Base-by-base conservation (phyloP, 768 basidiomycete species). In the Termitomyces heimii region DNA sequence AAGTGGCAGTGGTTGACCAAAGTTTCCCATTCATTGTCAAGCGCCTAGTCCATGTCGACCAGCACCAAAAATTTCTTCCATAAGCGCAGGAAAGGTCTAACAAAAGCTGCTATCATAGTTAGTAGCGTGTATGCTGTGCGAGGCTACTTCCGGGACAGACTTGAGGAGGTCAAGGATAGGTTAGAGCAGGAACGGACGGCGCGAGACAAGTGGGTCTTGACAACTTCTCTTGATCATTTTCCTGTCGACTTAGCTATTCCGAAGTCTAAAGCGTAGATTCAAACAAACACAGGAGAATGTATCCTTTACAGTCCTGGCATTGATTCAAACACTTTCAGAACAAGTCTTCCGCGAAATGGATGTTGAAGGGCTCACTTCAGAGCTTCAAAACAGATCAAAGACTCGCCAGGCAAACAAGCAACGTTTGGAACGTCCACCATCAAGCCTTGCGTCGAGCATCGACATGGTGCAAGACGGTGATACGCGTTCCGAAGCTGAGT, bases 281-380 rank as follows among this genome's bases (percentile, higher is more conserved):
- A 75, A 79, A 34, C 84, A 89, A 60, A 91, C 85, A 26, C 86
- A 89, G 62, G 83, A 90, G 57, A 87, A 94, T 65, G 77, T 82
- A 24, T 82, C 86, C 7, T 95, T 84, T 66, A 92, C 88, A 0
- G 75, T 88, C 48, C 82, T 88, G 66, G 84, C 87, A 0, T 76
- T 88, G 40, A 69, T 91, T 18, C 85, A 86, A 2, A 85, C 85
- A 1, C 77, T 92, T 18, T 78, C 82, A 6, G 72, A 79, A 14
- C 83, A 86, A 59, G 76, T 93, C 13, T 70, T 88, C n/a, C 73
- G 77, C 24, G 82, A 81, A 31, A 87, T 93, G 82, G 84, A 93
- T 60, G 87, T 93, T 18, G 91, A 93, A 61, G 74, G 74, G 0
- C 70, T 90, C 13, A 91, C 86, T 0, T 68, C 77, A 16, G 86